Base-by-base conservation (phyloP, 495 filamentous ascomycete species). In the Neurospora tetraspora region DNA sequence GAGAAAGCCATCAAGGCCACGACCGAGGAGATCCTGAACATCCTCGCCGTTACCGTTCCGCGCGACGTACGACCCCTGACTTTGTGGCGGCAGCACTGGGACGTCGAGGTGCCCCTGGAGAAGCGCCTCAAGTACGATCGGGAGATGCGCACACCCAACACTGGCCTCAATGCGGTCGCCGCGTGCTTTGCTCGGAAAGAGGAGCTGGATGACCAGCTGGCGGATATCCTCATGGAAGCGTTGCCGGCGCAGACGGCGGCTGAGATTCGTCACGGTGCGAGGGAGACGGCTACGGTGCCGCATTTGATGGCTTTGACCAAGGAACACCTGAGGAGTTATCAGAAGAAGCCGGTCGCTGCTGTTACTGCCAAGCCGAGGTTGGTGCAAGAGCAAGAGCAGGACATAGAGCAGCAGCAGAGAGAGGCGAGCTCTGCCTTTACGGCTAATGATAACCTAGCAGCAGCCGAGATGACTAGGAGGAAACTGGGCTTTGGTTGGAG, bases 141-240 rank as follows among this genome's bases (percentile, higher is more conserved):
- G 23, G 39, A 39, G 31, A 72, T 70, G 37, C 31, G 14, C 27
- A 70, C 39, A 0, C 69, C 72, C 10, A 39, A 70, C 6, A 73
- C 69, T 0, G 9, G 16, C 0, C 69, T 69, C 16, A n/a, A 75
- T 20, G 14, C 38, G 27, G 71, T 47, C n/a, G 71, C 53, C 0
- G 18, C 5, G 20, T 73, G 71, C 36, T 69, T 68, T 4, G 16
- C 68, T 27, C 1, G 20, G 53, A 75, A 72, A 23, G 34, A 69
- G 36, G 74, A 68, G 9, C 14, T 75, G 8, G 71, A 73, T 43
- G 8, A 3, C 4, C 27, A 61, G 31, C 39, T 75, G 9, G 73
- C 40, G 42, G 3, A 18, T 40, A 37, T 59, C 0, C 34, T 75
- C 3, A n/a, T 71, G 12, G 8, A 69, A 23, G 71, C 71, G 1